phyloP scores from a whole-genome alignment of 805 yeast genomes.

The Candida morakotiae region DNA sequence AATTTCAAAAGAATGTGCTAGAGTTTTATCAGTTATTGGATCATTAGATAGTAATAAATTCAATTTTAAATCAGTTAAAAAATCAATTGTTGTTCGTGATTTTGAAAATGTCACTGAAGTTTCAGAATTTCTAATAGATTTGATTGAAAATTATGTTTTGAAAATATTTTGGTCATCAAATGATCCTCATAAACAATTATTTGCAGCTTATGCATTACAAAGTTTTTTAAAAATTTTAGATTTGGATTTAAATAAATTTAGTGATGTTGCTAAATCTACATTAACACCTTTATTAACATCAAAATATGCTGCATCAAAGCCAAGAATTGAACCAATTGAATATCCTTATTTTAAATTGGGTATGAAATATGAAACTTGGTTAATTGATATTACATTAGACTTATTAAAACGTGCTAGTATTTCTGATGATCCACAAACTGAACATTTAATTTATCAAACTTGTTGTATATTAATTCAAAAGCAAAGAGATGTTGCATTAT shows the following conservation, averaged over 20 bases:
- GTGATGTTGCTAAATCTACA: conserved; percentile 65
- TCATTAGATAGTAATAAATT: conserved; percentile 64
- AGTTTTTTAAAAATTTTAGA: conserved; percentile 68
- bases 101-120: conserved; percentile 61
- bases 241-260: conserved; percentile 44
- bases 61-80: conserved; percentile 37
- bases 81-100: conserved; percentile 51
- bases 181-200: conserved; percentile 79
- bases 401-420: conserved; percentile 44
- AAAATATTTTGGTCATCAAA: conserved; percentile 87
- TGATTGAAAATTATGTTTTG: conserved; percentile 68
- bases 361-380: conserved; percentile 66
- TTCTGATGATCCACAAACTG: conserved; percentile 7
- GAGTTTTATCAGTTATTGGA: conserved; percentile 73
- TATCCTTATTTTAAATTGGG: conserved; percentile 65
- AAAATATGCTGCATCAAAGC: conserved; percentile 59
- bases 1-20: conserved; percentile 59
- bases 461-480: conserved; percentile 57
- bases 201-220: conserved; percentile 85
- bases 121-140: conserved; percentile 56
- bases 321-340: conserved; percentile 39
- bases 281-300: conserved; percentile 73
- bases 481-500: conserved; percentile 65
- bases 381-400: conserved; percentile 64
- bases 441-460: conserved; percentile 48